Conservation (phyloP, 2,329 filamentous ascomycete genomes). For the Talaromyces albobiverticillius region DNA sequence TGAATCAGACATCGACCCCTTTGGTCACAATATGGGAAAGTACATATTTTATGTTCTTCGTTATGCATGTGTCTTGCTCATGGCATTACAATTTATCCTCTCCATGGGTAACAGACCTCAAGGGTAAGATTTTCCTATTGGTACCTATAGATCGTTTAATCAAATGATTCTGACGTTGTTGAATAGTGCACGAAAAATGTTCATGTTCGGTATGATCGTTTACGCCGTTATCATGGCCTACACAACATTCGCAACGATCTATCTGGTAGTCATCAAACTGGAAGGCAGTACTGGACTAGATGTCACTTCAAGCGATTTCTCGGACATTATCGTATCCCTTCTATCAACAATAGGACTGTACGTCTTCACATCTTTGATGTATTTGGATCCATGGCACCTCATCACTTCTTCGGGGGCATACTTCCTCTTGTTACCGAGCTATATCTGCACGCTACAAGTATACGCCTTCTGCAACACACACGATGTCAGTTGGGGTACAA, state of each 20-base stretch:
- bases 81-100: constrained; percentile 92
- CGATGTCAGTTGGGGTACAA: constrained; percentile 98
- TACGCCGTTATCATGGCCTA: constrained; percentile 95
- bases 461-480: constrained; percentile 99
- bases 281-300: constrained; percentile 45
- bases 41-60: constrained; percentile 84
- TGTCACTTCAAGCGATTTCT: constrained; percentile 86
- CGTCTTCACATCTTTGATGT: constrained; percentile 93
- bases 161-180: background rate
- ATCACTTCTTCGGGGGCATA: constrained; percentile 89
- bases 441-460: constrained; percentile 96
- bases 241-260: constrained; percentile 83
- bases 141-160: background rate
- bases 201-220: constrained; percentile 81
- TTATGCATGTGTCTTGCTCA: constrained; percentile 82
- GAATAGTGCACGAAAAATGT: constrained; percentile 73
- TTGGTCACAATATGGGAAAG: constrained; percentile 79
- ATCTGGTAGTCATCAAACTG: constrained; percentile 83
- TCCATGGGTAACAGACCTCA: constrained; percentile 95
- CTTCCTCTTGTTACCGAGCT: constrained; percentile 84
- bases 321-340: constrained; percentile 89
- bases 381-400: constrained; percentile 99
- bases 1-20: constrained; percentile 78
- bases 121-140: constrained; percentile 56
- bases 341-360: constrained; percentile 88